Percentiles rank a stretch among this genome's conserved stretches.
Conservation (phyloP, 2,329 filamentous ascomycete genomes). For the Lachnellula arida region DNA sequence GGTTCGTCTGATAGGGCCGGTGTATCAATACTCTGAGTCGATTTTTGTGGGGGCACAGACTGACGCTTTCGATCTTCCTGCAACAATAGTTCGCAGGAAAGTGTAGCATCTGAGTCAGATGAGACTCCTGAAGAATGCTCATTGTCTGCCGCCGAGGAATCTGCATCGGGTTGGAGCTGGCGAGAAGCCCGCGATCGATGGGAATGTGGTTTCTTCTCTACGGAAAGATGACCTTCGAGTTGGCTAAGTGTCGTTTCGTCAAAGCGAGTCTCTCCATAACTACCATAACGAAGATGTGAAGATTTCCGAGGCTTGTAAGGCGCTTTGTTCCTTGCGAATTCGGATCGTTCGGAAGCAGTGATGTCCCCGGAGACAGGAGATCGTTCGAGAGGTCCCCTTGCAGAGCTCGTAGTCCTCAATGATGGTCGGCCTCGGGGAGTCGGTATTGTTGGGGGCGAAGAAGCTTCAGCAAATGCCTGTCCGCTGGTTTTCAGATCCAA, state of each 20-base stretch:
- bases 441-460: conserved; percentile 1
- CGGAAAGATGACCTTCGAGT: conserved; percentile 19
- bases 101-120: conserved; percentile 27
- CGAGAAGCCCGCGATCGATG: conserved; percentile 17
- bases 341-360: background rate
- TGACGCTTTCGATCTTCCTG: conserved; percentile 2
- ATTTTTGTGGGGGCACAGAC: background rate
- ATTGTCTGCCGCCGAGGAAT: conserved; percentile 28
- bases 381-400: background rate
- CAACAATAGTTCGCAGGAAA: conserved; percentile 18
- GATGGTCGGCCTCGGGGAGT: conserved; percentile 6
- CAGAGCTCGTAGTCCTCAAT: conserved; percentile 3
- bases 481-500: conserved; percentile 10
- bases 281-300: conserved; percentile 32
- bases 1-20: background rate
- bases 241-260: conserved; percentile 26
- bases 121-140: conserved; percentile 28
- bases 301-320: conserved; percentile 33
- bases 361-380: background rate
- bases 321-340: conserved; percentile 4
- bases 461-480: conserved; percentile 1
- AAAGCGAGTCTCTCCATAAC: conserved; percentile 21
- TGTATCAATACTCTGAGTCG: background rate
- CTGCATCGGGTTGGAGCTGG: conserved; percentile 10
- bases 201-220: conserved; percentile 16